Evolutionary conservation across 768 basidiomycete species (phyloP).

Genomic region (Pleurotus platypus): DNA sequence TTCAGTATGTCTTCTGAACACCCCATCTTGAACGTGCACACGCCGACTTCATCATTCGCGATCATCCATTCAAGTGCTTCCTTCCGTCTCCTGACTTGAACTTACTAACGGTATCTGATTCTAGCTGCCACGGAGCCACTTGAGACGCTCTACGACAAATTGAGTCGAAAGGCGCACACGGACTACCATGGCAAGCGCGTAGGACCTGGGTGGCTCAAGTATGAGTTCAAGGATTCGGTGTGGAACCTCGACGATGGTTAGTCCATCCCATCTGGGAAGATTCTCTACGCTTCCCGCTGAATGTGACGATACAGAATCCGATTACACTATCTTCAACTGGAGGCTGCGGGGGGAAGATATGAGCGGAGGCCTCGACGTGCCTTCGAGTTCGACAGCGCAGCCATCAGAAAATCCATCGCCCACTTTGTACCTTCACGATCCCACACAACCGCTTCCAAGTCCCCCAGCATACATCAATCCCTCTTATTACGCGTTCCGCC

Average conservation of each 20-base stretch:
- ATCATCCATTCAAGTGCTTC: slow-evolving; percentile 70
- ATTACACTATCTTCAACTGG: slow-evolving; percentile 86
- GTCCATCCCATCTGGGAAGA: slow-evolving; percentile 12
- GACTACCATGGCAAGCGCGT: slow-evolving; percentile 61
- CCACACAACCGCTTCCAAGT: slow-evolving; percentile 51
- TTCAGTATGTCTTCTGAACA: slow-evolving; percentile 28
- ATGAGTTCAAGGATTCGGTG: slow-evolving; percentile 71
- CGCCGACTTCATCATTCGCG: slow-evolving; percentile 70
- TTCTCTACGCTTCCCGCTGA: background rate
- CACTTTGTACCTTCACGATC: slow-evolving; percentile 64
- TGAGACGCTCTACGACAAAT: slow-evolving; percentile 60
- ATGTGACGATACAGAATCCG: slow-evolving; percentile 53
- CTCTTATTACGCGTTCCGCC: slow-evolving; percentile 65
- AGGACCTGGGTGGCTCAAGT: slow-evolving; percentile 81
- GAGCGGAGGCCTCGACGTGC: slow-evolving; percentile 7
- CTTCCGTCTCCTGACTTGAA: slow-evolving; percentile 2
- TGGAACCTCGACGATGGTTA: slow-evolving; percentile 92
- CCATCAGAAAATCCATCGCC: slow-evolving; percentile 29
- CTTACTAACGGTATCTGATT: background rate
- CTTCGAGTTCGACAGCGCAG: slow-evolving; percentile 22
- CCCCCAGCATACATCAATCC: slow-evolving; percentile 66
- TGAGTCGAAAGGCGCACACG: slow-evolving; percentile 60
- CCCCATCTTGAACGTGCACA: slow-evolving; percentile 68
- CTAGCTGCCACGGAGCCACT: slow-evolving; percentile 70
- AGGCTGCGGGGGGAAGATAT: slow-evolving; percentile 45